Evolutionary conservation across 257 asterid genomes (phyloP).

Genomic region (Nicotiana knightiana): DNA sequence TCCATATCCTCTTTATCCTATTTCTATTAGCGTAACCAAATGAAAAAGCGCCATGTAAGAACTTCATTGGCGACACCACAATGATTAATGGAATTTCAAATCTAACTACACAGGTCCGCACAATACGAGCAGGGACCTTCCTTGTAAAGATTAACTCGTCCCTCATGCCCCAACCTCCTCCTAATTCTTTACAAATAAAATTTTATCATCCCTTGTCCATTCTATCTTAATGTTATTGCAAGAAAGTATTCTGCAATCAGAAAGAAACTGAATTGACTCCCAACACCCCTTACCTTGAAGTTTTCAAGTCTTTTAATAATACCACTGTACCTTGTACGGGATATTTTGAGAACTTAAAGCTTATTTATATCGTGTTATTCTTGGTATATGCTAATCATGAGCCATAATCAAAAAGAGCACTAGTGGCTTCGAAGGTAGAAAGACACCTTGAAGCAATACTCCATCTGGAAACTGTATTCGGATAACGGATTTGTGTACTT

Average conservation of each 20-base stretch:
- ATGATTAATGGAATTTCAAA: not conserved
- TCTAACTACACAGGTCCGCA: not conserved
- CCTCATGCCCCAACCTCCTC: not conserved
- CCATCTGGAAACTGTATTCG: slow-evolving; percentile 92
- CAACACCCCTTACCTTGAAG: not conserved
- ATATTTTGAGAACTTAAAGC: not conserved
- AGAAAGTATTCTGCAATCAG: not conserved
- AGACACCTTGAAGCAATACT: slow-evolving; percentile 82
- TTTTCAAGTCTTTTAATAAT: not conserved
- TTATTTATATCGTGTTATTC: not conserved
- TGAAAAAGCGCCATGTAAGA: not conserved
- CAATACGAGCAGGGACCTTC: not conserved
- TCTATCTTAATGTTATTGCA: not conserved
- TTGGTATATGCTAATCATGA: not conserved
- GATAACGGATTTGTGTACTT: slow-evolving; percentile 57
- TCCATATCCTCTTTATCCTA: not conserved
- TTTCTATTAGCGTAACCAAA: not conserved
- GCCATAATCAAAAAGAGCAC: slow-evolving; percentile 46
- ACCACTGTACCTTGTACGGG: not conserved
- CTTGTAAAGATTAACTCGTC: not conserved
- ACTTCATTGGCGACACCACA: not conserved
- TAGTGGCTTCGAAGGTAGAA: slow-evolving; percentile 67
- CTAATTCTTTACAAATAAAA: not conserved
- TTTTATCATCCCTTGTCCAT: not conserved
- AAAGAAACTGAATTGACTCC: not conserved